These are phyloP conservation scores for Camellia lanceoleosa DNA, from an alignment of 148 eudicot genomes.

Conservation along the genomic window DNA sequence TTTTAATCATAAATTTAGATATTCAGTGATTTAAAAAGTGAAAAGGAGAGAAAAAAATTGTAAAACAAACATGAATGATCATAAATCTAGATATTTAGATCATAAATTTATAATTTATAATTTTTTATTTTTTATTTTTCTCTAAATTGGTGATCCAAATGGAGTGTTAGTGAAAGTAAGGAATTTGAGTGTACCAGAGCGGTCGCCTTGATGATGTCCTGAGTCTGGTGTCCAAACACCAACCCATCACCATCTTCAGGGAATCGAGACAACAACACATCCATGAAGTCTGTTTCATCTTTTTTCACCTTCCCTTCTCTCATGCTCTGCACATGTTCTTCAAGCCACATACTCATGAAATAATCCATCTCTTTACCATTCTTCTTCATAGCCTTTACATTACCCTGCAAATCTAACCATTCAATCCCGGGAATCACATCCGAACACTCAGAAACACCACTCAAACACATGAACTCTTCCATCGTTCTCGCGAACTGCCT, in stretches of 20 bases:
- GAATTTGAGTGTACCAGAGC: background rate
- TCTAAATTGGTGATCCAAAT: too few relatives aligned
- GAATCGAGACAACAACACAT: constrained; percentile 18
- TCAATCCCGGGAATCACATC: background rate
- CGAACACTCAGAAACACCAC: background rate
- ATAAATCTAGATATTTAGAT: too few relatives aligned
- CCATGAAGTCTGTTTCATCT: constrained; percentile 17
- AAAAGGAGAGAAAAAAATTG: too few relatives aligned
- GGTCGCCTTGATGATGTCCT: constrained; percentile 18
- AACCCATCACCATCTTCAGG: background rate
- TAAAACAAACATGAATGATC: too few relatives aligned
- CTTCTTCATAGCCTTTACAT: background rate
- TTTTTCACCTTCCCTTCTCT: too few relatives aligned
- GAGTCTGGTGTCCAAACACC: constrained; percentile 3
- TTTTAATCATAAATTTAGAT: too few relatives aligned
- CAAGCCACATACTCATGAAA: background rate
- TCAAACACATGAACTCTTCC: background rate
- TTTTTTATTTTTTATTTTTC: too few relatives aligned
- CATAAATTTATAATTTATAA: too few relatives aligned
- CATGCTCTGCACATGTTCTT: background rate
- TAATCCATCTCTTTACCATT: background rate
- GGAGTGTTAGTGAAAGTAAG: too few relatives aligned
- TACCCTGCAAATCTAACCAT: background rate
- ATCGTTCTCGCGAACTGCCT: background rate
- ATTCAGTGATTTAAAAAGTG: too few relatives aligned